Evolutionary conservation across 2,329 filamentous ascomycete genomes (phyloP), one percentile per base, ranked within the genome.

Genomic region (Penicillium glabrum): DNA sequence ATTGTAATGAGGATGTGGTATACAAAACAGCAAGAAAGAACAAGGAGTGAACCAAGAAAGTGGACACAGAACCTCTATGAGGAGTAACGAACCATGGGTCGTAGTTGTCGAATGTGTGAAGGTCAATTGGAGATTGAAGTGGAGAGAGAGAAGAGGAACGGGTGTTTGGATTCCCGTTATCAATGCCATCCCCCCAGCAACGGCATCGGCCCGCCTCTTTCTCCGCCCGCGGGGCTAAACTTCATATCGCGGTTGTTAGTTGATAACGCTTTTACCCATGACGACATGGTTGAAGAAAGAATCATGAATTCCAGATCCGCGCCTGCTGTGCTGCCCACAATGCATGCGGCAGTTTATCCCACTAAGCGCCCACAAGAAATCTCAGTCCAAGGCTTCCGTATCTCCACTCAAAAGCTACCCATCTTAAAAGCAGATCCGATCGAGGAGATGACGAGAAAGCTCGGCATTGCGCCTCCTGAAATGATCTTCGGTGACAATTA

Each of bases 401-500:
- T 98, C 74, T 84, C 85, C 27, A 90, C 90, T 53, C 89, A 91
- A 72, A 97, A 97, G 80, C 87, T 95, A 50, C 95, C 95, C 61
- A 99, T 99, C 74, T 89, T 96, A 66, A 97, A 96, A 75, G 87
- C 93, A 46, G 89, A 84, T 6, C 90, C 92, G 50, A 98, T 99
- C 70, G 92, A 96, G 70, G 85, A 85, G 37, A 90, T 99, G 86
- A 87, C 88, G 41, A 81, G 82, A 56, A 86, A 84, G 61, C 83
- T 99, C 53, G 87, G 88, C 29, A 97, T 99, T 70, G 87, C 93
- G 19, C 86, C 93, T 41, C 95, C 95, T 9, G 95, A 99, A 79
- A 99, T 99, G 95, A 99, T 99, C 63, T 99, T 99, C 72, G 95
- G 95, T 60, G 93, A 99, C 80, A 99, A 99, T 75, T 80, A 89